Percentiles rank a stretch among this genome's conserved stretches.
These are phyloP conservation scores for Naumovozyma castellii DNA, from an alignment of 805 yeast species.

Conservation along the genomic window DNA sequence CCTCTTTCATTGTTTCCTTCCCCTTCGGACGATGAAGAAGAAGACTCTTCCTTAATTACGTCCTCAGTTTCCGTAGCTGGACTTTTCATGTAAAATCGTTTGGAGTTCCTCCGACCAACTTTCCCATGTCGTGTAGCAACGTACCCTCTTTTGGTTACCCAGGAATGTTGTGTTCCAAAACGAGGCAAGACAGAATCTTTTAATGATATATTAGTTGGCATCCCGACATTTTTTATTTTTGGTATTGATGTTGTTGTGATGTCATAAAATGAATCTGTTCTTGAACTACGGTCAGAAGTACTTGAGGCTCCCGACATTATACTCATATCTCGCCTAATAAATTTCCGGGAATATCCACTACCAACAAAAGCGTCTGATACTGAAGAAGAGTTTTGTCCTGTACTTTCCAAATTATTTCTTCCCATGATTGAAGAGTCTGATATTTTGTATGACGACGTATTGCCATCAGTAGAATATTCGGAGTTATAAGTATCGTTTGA, in stretches of 20 bases:
- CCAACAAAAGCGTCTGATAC: neutral
- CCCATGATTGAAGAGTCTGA: slow-evolving; percentile 7
- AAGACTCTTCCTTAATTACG: slow-evolving; percentile 27
- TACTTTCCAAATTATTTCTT: neutral
- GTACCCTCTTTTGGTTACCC: slow-evolving; percentile 10
- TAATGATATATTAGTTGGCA: slow-evolving; percentile 7
- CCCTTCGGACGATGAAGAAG: slow-evolving; percentile 2
- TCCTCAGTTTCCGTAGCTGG: slow-evolving; percentile 18
- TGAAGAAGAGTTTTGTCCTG: neutral
- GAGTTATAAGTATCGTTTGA: slow-evolving; percentile 41
- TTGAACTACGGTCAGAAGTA: slow-evolving; percentile 32
- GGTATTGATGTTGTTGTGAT: slow-evolving; percentile 29
- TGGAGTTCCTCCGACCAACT: slow-evolving; percentile 13
- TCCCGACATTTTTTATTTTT: slow-evolving; percentile 5
- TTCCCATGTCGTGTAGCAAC: slow-evolving; percentile 8
- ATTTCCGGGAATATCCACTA: slow-evolving; percentile 18
- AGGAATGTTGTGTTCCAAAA: slow-evolving; percentile 14
- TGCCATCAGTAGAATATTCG: slow-evolving; percentile 39
- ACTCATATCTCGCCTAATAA: slow-evolving; percentile 29
- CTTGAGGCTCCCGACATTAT: slow-evolving; percentile 33
- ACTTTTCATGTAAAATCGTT: slow-evolving; percentile 15
- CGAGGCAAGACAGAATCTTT: slow-evolving; percentile 19
- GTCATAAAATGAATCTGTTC: slow-evolving; percentile 34
- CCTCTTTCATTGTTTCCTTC: neutral
- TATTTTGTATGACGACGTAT: slow-evolving; percentile 4